These are phyloP conservation scores for Pachysandra terminalis DNA, from an alignment of 164 flowering plant species.

Conservation along the genomic window DNA sequence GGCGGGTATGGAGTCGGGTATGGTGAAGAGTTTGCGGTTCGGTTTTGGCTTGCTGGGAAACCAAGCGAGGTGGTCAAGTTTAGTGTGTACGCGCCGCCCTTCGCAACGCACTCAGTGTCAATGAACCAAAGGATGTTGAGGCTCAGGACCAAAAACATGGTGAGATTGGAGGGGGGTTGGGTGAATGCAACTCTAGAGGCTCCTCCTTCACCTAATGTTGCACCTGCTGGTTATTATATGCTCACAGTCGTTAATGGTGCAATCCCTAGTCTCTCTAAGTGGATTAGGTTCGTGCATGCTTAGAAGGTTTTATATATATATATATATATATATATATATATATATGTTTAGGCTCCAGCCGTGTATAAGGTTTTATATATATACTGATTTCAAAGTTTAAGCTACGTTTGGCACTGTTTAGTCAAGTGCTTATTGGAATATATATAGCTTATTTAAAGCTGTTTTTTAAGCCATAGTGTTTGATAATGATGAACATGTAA, in stretches of 20 bases:
- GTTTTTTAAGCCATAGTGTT: too few species aligned
- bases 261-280: constrained; percentile 48
- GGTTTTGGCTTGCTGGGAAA: constrained; percentile 32
- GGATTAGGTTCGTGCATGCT: constrained; percentile 44
- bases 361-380: too few species aligned
- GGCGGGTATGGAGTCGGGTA: constrained; percentile 20
- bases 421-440: too few species aligned
- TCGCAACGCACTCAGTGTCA: constrained; percentile 52
- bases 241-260: constrained; percentile 52
- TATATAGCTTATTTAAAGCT: too few species aligned
- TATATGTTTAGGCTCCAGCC: too few species aligned
- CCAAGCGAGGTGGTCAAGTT: constrained; percentile 30
- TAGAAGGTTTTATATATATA: too few species aligned
- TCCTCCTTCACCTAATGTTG: constrained; percentile 57
- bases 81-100: constrained; percentile 56
- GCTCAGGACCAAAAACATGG: constrained; percentile 35
- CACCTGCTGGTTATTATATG: constrained; percentile 77
- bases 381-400: too few species aligned
- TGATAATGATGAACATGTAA: too few species aligned
- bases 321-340: too few species aligned
- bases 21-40: constrained; percentile 39
- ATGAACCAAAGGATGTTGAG: constrained; percentile 76
- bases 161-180: constrained; percentile 28
- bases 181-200: constrained; percentile 43
- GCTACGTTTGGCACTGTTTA: too few species aligned